Percentiles rank a stretch among this genome's conserved stretches.
Evolutionary conservation across 768 basidiomycete species (phyloP).

Genomic region (Tulasnella sp.): DNA sequence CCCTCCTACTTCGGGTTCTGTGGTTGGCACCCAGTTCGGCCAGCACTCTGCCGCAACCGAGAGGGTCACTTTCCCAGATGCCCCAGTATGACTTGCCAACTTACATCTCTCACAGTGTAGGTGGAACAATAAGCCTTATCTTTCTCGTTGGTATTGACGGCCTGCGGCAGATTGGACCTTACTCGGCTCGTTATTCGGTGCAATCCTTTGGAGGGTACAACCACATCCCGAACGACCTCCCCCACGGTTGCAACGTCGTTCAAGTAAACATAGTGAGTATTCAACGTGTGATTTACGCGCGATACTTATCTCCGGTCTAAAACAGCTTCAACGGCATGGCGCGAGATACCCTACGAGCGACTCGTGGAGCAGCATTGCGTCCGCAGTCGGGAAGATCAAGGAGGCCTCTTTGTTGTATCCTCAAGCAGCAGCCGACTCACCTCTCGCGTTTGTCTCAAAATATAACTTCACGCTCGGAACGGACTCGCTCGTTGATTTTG

Average conservation of each 20-base stretch:
- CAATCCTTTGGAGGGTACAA: slow-evolving; percentile 12
- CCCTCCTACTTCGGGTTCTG: background rate
- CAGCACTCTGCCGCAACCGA: background rate
- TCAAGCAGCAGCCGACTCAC: background rate
- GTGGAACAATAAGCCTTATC: background rate
- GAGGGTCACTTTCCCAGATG: background rate
- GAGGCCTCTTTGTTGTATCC: background rate
- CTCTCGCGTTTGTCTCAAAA: background rate
- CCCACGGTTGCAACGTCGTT: slow-evolving; percentile 16
- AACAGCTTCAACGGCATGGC: slow-evolving; percentile 30
- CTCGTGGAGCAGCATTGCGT: background rate
- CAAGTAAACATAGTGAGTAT: slow-evolving; percentile 27
- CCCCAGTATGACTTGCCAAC: slow-evolving; percentile 19
- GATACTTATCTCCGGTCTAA: background rate
- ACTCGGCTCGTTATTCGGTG: slow-evolving; percentile 15
- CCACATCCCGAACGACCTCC: background rate
- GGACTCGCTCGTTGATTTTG: slow-evolving; percentile 25
- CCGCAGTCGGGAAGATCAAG: slow-evolving; percentile 8
- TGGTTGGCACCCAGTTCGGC: background rate
- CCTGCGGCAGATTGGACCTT: slow-evolving; percentile 7
- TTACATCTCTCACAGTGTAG: slow-evolving; percentile 7
- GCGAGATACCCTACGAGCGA: slow-evolving; percentile 19
- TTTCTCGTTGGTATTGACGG: background rate
- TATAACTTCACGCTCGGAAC: background rate
- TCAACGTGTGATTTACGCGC: background rate